phyloP scores from a whole-genome alignment of 176 grass and related monocot species.

The Oryza glumipatula region DNA sequence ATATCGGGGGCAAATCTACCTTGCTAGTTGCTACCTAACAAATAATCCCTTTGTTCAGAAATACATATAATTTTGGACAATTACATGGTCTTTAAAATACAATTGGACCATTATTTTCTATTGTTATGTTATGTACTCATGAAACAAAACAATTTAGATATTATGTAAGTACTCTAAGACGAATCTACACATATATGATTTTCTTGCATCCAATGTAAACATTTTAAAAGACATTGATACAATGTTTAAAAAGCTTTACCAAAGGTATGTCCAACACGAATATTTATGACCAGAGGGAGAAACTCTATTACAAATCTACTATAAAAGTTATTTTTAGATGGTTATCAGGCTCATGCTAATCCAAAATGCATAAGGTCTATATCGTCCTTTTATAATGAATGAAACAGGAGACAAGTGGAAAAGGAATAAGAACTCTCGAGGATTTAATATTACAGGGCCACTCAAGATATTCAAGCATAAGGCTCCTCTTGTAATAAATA shows the following conservation, averaged over 20 bases:
- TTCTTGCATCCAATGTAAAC: neutral
- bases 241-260: neutral
- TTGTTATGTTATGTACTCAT: neutral
- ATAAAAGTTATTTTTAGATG: neutral
- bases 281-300: neutral
- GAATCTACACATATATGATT: neutral
- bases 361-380: neutral
- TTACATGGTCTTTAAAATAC: neutral
- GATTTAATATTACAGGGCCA: neutral
- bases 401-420: neutral
- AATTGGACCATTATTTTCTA: neutral
- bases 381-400: neutral
- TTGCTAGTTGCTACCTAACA: conserved; percentile 2
- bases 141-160: neutral
- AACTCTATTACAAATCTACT: neutral
- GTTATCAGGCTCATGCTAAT: neutral
- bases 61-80: no score
- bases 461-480: neutral
- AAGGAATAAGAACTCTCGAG: neutral
- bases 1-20: neutral
- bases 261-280: neutral
- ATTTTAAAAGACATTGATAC: neutral
- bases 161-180: neutral
- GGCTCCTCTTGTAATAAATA: neutral
- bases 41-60: neutral